These are phyloP conservation scores for Verticillium longisporum DNA, from an alignment of 2,329 filamentous ascomycete species.

Conservation along the genomic window DNA sequence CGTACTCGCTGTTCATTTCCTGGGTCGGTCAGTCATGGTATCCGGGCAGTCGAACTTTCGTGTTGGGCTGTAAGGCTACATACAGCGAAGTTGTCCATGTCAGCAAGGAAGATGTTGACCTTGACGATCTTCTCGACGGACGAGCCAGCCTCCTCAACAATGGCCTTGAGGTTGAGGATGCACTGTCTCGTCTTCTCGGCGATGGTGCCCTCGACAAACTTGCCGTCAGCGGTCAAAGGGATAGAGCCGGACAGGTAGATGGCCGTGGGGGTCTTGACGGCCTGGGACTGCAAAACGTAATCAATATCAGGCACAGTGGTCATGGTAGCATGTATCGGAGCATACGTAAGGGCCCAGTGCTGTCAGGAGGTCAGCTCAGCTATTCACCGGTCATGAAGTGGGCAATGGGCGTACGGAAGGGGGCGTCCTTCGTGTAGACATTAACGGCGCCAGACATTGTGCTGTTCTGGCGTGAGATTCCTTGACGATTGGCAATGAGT, in stretches of 20 bases:
- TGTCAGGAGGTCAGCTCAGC: conserved; percentile 19
- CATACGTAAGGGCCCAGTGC: conserved; percentile 59
- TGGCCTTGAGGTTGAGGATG: conserved; percentile 74
- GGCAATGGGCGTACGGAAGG: conserved; percentile 40
- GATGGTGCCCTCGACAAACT: conserved; percentile 52
- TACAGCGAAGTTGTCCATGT: conserved; percentile 81
- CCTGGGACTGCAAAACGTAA: conserved; percentile 45
- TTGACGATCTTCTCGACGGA: conserved; percentile 78
- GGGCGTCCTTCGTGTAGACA: conserved; percentile 53
- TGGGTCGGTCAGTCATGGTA: conserved; percentile 13
- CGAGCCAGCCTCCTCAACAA: conserved; percentile 76
- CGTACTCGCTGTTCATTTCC: conserved; percentile 81
- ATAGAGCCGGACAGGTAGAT: conserved; percentile 70
- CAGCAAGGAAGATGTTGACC: conserved; percentile 82
- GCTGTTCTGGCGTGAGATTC: background rate
- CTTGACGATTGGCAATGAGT: conserved; percentile 1
- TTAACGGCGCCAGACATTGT: conserved; percentile 26
- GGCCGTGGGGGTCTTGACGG: conserved; percentile 57
- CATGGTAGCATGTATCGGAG: background rate
- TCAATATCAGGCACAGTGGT: conserved; percentile 6
- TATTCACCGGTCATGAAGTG: background rate
- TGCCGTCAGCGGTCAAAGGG: conserved; percentile 53
- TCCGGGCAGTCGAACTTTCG: too few species aligned
- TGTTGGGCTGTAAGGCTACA: conserved; percentile 14
- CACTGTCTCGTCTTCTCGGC: conserved; percentile 56